Conservation (phyloP, 2,329 filamentous ascomycete species). For the Colletotrichum scovillei region DNA sequence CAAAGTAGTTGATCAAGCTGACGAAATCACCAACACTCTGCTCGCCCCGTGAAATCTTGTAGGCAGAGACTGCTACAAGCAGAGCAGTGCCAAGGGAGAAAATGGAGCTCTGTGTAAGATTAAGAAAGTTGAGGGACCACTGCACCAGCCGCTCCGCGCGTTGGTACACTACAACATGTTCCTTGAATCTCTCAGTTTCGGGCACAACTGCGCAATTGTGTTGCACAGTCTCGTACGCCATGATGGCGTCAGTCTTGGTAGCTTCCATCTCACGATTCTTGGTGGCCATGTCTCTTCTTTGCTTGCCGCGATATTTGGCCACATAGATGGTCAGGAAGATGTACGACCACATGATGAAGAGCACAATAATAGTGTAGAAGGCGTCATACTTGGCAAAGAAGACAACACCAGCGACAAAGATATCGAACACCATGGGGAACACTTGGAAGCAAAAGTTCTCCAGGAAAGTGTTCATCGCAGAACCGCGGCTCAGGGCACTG, state of each 20-base stretch:
- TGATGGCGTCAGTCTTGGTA: slow-evolving; percentile 55
- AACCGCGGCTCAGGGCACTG: slow-evolving; percentile 59
- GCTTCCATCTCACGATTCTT: slow-evolving; percentile 58
- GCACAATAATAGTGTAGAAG: slow-evolving; percentile 60
- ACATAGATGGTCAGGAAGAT: slow-evolving; percentile 63
- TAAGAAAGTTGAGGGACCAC: slow-evolving; percentile 68
- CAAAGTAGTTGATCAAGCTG: slow-evolving; percentile 67
- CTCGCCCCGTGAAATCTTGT: slow-evolving; percentile 67
- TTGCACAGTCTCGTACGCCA: slow-evolving; percentile 68
- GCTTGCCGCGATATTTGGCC: slow-evolving; percentile 56
- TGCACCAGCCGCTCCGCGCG: slow-evolving; percentile 66
- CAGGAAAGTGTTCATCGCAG: slow-evolving; percentile 60
- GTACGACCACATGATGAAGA: slow-evolving; percentile 61
- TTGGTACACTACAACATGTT: slow-evolving; percentile 67
- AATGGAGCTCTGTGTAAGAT: slow-evolving; percentile 72
- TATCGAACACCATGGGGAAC: slow-evolving; percentile 62
- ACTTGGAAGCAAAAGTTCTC: slow-evolving; percentile 61
- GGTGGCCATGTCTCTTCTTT: slow-evolving; percentile 56
- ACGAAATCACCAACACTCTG: slow-evolving; percentile 68
- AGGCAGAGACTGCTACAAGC: slow-evolving; percentile 71
- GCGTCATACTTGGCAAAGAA: slow-evolving; percentile 59
- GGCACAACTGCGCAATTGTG: slow-evolving; percentile 72
- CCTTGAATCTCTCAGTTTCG: slow-evolving; percentile 67
- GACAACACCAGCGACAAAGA: slow-evolving; percentile 58
- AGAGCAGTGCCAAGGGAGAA: slow-evolving; percentile 70